Conservation (phyloP, 768 basidiomycete genomes). For the Pleurotus salmoneostramineus region DNA sequence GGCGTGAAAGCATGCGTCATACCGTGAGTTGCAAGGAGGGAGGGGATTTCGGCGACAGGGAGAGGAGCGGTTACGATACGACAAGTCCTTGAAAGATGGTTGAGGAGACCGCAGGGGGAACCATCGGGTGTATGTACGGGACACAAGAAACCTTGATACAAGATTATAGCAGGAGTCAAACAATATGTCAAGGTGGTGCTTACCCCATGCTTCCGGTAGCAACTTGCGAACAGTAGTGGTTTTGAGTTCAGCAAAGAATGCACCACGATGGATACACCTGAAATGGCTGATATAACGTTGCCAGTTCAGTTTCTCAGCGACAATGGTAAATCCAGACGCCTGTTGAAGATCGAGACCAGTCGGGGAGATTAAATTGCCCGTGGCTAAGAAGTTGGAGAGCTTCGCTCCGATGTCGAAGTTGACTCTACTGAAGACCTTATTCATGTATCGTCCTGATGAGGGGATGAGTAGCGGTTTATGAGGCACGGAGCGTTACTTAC, state of each 20-base stretch:
- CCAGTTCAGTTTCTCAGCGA: constrained; percentile 99
- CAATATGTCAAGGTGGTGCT: constrained; percentile 14
- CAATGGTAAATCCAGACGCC: constrained; percentile 97
- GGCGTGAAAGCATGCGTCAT: constrained; percentile 90
- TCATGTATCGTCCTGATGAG: constrained; percentile 71
- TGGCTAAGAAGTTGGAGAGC: constrained; percentile 93
- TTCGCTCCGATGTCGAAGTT: constrained; percentile 92
- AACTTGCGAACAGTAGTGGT: constrained; percentile 97
- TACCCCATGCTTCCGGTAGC: constrained; percentile 97
- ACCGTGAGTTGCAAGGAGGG: constrained; percentile 79
- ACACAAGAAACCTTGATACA: constrained; percentile 79
- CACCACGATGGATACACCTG: constrained; percentile 96
- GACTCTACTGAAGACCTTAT: constrained; percentile 66
- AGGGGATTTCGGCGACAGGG: constrained; percentile 72
- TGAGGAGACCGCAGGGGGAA: constrained; percentile 94
- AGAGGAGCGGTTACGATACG: constrained; percentile 82
- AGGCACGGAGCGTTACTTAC: constrained; percentile 38
- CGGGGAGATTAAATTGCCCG: constrained; percentile 92
- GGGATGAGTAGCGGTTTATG: constrained; percentile 1
- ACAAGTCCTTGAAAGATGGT: constrained; percentile 93
- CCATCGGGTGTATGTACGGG: constrained; percentile 99
- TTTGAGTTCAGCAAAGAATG: constrained; percentile 98
- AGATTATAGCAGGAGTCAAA: constrained; percentile 8
- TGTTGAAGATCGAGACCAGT: constrained; percentile 97
- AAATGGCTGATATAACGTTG: constrained; percentile 98